A percentile compares a stretch with the other conserved stretches of the same genome.
Conservation (phyloP, 345 rosid genomes). For the Hevea brasiliensis region DNA sequence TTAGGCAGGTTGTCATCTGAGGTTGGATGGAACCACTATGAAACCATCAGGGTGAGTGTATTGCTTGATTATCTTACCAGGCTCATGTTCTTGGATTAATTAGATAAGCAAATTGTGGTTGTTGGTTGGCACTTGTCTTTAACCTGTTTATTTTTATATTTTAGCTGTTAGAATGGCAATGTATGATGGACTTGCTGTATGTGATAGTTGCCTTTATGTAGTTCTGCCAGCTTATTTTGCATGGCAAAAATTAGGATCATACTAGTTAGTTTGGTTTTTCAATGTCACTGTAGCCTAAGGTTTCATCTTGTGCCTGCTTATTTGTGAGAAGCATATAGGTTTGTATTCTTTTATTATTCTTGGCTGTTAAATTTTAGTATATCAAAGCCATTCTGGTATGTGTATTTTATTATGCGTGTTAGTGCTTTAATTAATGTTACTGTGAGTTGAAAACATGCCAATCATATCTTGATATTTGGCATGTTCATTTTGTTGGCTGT, state of each 20-base stretch:
- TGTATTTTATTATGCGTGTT: too few species aligned
- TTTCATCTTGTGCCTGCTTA: too few species aligned
- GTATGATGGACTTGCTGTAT: not conserved
- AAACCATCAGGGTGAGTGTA: conserved; percentile 65
- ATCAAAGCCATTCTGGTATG: too few species aligned
- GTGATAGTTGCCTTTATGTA: not conserved
- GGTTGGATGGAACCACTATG: conserved; percentile 91
- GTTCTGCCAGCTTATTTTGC: not conserved
- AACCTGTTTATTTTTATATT: not conserved
- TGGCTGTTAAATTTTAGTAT: too few species aligned
- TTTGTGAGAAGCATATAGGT: too few species aligned
- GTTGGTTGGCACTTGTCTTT: not conserved
- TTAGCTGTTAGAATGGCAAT: not conserved
- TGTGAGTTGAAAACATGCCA: not conserved
- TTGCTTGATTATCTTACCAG: not conserved
- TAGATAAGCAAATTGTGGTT: not conserved
- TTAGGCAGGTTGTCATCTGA: conserved; percentile 71
- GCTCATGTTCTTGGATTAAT: not conserved
- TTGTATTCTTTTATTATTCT: too few species aligned
- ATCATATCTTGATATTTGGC: not conserved
- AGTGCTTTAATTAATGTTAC: too few species aligned
- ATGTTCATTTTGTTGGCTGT: not conserved
- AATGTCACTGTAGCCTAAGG: too few species aligned
- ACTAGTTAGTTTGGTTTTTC: too few species aligned
- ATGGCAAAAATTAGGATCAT: not conserved